Evolutionary conservation across 805 yeast genomes (phyloP).

Genomic region (Candida verbasci): DNA sequence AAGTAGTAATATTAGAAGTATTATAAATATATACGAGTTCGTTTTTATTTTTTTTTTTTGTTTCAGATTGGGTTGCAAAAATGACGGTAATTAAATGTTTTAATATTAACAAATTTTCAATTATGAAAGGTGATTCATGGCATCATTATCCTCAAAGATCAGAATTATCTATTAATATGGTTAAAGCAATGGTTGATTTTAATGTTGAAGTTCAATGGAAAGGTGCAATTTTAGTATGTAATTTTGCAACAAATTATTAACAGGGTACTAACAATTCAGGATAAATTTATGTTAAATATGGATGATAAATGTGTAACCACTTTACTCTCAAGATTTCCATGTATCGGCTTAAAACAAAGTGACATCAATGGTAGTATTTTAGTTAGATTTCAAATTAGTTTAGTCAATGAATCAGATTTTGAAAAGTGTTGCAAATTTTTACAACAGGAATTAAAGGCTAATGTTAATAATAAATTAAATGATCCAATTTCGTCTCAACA

Average conservation of each 20-base stretch:
- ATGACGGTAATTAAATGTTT: constrained; percentile 1
- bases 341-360: constrained; percentile 24
- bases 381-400: constrained; percentile 26
- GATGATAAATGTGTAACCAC: constrained; percentile 10
- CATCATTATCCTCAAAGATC: constrained; percentile 28
- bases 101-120: constrained; percentile 9
- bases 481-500: constrained; percentile 2
- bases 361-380: constrained; percentile 16
- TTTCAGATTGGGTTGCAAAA: background rate
- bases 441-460: background rate
- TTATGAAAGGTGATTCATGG: constrained; percentile 17
- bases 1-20: no score
- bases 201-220: constrained; percentile 15
- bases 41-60: background rate
- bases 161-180: constrained; percentile 16
- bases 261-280: constrained; percentile 4
- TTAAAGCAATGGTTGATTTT: constrained; percentile 7
- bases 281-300: background rate
- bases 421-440: constrained; percentile 9
- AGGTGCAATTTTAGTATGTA: constrained; percentile 17
- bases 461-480: background rate
- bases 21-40: background rate
- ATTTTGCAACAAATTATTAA: constrained; percentile 4
- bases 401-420: constrained; percentile 12
- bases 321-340: constrained; percentile 20